A percentile compares a stretch with the other conserved stretches of the same genome.
phyloP scores from a whole-genome alignment of 805 yeast species.

The Wickerhamiella sorbophila region DNA sequence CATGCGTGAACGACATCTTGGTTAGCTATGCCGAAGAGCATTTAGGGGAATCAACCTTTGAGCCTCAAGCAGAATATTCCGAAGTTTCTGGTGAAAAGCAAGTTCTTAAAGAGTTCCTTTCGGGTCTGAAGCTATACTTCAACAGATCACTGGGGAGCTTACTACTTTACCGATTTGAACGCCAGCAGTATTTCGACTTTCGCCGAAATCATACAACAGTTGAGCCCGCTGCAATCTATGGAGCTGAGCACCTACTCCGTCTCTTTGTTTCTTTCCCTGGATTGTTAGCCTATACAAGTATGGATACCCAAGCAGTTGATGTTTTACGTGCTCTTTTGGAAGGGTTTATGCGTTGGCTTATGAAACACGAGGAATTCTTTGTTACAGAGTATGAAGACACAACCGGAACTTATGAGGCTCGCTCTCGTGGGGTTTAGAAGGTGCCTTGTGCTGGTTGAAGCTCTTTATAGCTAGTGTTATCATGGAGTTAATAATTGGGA shows the following conservation, averaged over 20 bases:
- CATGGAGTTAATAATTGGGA: not conserved
- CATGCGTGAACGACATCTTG: constrained; percentile 41
- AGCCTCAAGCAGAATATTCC: constrained; percentile 7
- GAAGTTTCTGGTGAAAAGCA: constrained; percentile 29
- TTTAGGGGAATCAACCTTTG: not conserved
- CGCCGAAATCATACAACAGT: constrained; percentile 21
- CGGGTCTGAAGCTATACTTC: constrained; percentile 61
- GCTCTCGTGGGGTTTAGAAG: constrained; percentile 15
- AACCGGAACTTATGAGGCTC: constrained; percentile 26
- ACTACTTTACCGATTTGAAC: constrained; percentile 60
- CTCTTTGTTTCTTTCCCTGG: constrained; percentile 71
- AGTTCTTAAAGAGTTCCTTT: constrained; percentile 49
- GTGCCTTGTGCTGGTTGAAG: no score
- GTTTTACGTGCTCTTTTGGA: constrained; percentile 42
- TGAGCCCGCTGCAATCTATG: constrained; percentile 42
- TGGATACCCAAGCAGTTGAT: constrained; percentile 61
- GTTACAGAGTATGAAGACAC: constrained; percentile 30
- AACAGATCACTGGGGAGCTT: constrained; percentile 56
- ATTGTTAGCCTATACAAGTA: constrained; percentile 57
- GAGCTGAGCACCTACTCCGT: constrained; percentile 70
- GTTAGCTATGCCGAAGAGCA: constrained; percentile 32
- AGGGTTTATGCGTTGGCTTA: constrained; percentile 39
- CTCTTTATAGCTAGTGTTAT: not conserved
- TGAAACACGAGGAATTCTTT: constrained; percentile 30
- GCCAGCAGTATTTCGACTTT: constrained; percentile 53